Evolutionary conservation across 331 rosid genomes (phyloP).

Genomic region (Prunus yedoensis): DNA sequence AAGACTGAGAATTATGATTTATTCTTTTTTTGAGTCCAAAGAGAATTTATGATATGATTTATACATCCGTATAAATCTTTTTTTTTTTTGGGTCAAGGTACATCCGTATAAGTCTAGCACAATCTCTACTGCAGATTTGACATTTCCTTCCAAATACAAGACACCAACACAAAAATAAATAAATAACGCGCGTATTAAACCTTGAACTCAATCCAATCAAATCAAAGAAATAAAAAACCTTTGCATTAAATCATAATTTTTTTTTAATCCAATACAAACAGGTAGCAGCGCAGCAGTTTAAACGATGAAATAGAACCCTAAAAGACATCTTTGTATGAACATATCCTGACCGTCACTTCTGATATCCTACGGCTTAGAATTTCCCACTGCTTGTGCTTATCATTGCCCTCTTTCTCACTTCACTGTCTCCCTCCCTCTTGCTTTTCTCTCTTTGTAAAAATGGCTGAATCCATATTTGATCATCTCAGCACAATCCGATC

Average conservation of each 20-base stretch:
- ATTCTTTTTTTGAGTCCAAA: neutral
- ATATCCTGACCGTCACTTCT: conserved; percentile 41
- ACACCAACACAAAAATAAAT: neutral
- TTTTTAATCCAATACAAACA: neutral
- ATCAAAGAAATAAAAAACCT: neutral
- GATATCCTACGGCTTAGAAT: conserved; percentile 42
- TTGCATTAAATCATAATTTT: neutral
- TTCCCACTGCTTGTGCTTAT: conserved; percentile 53
- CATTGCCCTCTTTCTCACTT: conserved; percentile 43
- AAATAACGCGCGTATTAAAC: neutral
- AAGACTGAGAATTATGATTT: neutral
- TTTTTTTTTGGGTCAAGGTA: no score
- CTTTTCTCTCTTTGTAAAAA: conserved; percentile 37
- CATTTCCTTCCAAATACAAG: neutral
- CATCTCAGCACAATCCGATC: conserved; percentile 42
- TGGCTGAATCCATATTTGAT: conserved; percentile 43
- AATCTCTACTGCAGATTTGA: neutral
- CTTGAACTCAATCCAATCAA: neutral
- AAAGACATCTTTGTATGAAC: conserved; percentile 38
- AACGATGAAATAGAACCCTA: conserved; percentile 64
- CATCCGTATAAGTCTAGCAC: neutral
- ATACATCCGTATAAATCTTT: no score
- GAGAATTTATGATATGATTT: neutral
- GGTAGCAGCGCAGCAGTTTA: neutral
- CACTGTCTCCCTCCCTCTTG: conserved; percentile 29